Base-by-base conservation (phyloP, 2,329 filamentous ascomycete species). In the Hypoxylon sp. region DNA sequence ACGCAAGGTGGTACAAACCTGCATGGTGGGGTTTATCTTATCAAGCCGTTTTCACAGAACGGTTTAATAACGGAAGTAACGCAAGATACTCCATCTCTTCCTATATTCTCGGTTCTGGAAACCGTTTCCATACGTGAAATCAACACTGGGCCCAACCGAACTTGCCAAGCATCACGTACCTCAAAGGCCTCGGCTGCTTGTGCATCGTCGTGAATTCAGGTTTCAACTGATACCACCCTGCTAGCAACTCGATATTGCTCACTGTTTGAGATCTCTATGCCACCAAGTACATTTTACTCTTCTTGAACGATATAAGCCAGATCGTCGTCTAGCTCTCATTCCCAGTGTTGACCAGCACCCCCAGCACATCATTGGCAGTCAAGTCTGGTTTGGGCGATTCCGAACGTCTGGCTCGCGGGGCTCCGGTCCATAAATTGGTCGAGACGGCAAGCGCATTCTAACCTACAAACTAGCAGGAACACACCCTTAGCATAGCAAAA, bases 141-240 rank as follows among this genome's bases (percentile, higher is more conserved):
- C 11, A 1, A 30, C n/a, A 6, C 24, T 32, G 9, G 36, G 2
- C 9, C 24, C 14, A 22, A n/a, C 26, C 40, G 24, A n/a, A 30
- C 18, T 32, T 61, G 61, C 56, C 56, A 65, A 61, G 58, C 51
- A 64, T 59, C 48, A 30, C 32, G 40, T 36, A 63, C 36, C 46
- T 58, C 20, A 65, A 66, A 63, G 52, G 55, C 66, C 66, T 66
- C 59, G 63, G 66, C 60, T 66, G 56, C 61, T 68, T 32, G 54
- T 68, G 52, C 46, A 40, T 16, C 20, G 44, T 60, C 12, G n/a
- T 61, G 16, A 58, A 46, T 58, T 62, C 51, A 46, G 55, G 40
- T 65, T 48, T 38, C 60, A 69, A 59, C 49, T 48, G 48, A 18
- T 38, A 33, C 56, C 45, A 26, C 26, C 24, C 20, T 33, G 18